These are phyloP conservation scores for Podila epicladia DNA, from an alignment of 192 early-diverging fungal genomes.

Conservation along the genomic window DNA sequence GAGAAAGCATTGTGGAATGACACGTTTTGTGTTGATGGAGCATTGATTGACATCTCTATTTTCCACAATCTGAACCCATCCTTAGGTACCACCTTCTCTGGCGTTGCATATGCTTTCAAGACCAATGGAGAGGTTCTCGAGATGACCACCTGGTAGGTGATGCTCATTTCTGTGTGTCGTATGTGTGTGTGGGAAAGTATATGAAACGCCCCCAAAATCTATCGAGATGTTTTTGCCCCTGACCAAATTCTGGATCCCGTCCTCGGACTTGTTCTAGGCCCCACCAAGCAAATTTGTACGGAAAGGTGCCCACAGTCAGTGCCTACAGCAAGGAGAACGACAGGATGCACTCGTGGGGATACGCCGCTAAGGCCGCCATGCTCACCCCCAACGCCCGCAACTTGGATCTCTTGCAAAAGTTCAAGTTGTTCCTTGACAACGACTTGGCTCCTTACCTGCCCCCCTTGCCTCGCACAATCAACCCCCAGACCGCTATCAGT, in stretches of 20 bases:
- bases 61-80: neutral
- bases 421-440: conserved; percentile 54
- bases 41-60: no score
- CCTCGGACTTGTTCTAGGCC: conserved; percentile 23
- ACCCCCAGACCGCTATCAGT: conserved; percentile 34
- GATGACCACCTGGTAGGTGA: conserved; percentile 57
- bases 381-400: conserved; percentile 44
- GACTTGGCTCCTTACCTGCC: conserved; percentile 49
- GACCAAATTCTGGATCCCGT: neutral
- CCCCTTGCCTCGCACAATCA: conserved; percentile 48
- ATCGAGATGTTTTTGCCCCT: neutral
- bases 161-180: no score
- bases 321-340: conserved; percentile 50
- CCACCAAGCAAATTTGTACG: conserved; percentile 52
- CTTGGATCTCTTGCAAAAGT: conserved; percentile 51
- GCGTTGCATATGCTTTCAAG: conserved; percentile 58
- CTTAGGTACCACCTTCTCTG: conserved; percentile 54
- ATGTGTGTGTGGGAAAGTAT: no score
- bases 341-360: conserved; percentile 57
- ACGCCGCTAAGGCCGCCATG: conserved; percentile 49
- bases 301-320: conserved; percentile 55
- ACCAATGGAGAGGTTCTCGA: conserved; percentile 57
- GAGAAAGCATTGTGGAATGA: no score
- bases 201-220: no score
- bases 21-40: no score